Base-by-base conservation (phyloP, 768 basidiomycete genomes). In the Lentinus tigrinus region DNA sequence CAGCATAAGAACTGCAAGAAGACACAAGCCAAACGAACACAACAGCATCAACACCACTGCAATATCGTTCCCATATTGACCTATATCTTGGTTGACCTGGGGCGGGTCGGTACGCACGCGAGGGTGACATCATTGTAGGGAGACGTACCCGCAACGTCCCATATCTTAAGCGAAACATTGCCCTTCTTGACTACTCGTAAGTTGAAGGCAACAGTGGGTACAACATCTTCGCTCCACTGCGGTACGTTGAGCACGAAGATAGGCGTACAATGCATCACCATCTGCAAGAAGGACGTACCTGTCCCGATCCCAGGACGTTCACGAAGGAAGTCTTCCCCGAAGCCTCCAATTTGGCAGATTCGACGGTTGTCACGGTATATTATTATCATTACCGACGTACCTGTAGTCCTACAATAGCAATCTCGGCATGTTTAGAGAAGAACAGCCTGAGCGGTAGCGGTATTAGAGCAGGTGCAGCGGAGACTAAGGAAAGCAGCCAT, bases 301-400 rank as follows among this genome's bases (percentile, higher is more conserved):
- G 89, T 64, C 89, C 89, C n/a, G 86, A 89, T 4, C 89, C 89
- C 21, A 97, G 84, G 11, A 95, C 90, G 69, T 96, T 94, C 27
- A 95, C 92, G 52, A 97, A 91, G 10, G 92, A 94, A 3, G 95
- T 96, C 77, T 97, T 96, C 44, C 95, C 95, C 3, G 93, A 95
- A 3, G 94, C 93, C 92, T 96, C 58, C 34, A 21, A 17, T 34
- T 38, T 21, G 31, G 49, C 57, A 47, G 55, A 49, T 44, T 49
- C 17, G 38, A 4, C 36, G 16, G n/a, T 14, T 7, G n/a, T 14
- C 24, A 16, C 17, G 14, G 10, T 14, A 43, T 24, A 19, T 16
- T 27, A 36, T 14, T 23, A 49, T n/a, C 51, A 53, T 40, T 10
- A 46, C 19, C 10, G 11, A 23, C 43, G 11, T 40, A 88, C 93